Conservation (phyloP, 352 stramenopile genomes). For the Globisporangium echinulatum region DNA sequence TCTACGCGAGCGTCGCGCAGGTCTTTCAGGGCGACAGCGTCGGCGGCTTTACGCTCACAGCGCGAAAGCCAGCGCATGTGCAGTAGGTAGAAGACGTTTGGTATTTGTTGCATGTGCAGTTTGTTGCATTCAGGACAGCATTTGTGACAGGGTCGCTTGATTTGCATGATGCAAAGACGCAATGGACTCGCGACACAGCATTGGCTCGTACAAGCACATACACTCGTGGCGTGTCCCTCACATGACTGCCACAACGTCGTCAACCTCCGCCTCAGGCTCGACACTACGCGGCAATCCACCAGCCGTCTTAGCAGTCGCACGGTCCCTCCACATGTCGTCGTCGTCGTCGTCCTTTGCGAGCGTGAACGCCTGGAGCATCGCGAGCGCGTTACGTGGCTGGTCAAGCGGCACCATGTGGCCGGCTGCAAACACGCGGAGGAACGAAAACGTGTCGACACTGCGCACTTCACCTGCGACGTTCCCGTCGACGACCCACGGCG, state of each 20-base stretch:
- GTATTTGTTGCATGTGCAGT: too few species aligned
- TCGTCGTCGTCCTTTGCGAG: conserved; percentile 12
- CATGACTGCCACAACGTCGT: too few species aligned
- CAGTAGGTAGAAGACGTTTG: too few species aligned
- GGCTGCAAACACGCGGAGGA: conserved; percentile 26
- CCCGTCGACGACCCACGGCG: conserved; percentile 56
- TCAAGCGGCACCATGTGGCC: conserved; percentile 41
- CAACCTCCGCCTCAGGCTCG: conserved; percentile 6
- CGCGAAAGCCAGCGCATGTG: conserved; percentile 17
- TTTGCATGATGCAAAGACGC: background rate
- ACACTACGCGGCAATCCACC: background rate
- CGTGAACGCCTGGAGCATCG: conserved; percentile 93
- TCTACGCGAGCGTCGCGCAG: conserved; percentile 53
- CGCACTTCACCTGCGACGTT: conserved; percentile 57
- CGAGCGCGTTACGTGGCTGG: conserved; percentile 43
- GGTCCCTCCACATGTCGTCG: conserved; percentile 10
- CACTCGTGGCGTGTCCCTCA: too few species aligned
- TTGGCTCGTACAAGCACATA: too few species aligned
- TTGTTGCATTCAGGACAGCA: background rate
- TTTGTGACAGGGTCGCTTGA: background rate
- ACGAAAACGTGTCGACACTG: conserved; percentile 14
- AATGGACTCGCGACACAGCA: too few species aligned
- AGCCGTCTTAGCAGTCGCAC: background rate
- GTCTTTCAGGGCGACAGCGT: conserved; percentile 56
- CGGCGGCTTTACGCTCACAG: conserved; percentile 53